Conservation (phyloP, 2,329 filamentous ascomycete genomes). For the Sporothrix brasiliensis region DNA sequence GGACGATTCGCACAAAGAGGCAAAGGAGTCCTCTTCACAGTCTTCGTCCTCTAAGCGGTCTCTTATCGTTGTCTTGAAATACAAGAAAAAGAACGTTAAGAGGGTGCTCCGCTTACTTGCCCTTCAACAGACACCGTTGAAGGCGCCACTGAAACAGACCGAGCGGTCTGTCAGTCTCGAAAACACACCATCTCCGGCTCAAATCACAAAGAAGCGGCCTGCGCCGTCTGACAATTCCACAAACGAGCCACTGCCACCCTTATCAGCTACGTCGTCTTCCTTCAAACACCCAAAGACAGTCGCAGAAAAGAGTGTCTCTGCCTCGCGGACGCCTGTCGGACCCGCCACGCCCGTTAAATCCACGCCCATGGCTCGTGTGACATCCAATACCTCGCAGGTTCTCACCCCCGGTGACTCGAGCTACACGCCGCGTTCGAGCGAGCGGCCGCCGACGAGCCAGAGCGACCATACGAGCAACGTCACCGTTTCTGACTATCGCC, state of each 20-base stretch:
- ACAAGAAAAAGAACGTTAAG: conserved; percentile 53
- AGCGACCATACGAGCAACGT: conserved; percentile 38
- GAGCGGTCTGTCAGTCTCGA: conserved; percentile 52
- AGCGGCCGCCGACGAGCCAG: conserved; percentile 46
- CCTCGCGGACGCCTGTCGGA: conserved; percentile 39
- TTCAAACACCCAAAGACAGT: conserved; percentile 44
- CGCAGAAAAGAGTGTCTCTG: conserved; percentile 46
- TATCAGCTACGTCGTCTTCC: conserved; percentile 35
- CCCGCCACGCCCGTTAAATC: conserved; percentile 58
- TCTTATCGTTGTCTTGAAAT: conserved; percentile 52
- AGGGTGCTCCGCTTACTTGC: conserved; percentile 53
- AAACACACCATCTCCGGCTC: conserved; percentile 43
- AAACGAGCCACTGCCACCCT: conserved; percentile 37
- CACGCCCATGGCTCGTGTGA: conserved; percentile 56
- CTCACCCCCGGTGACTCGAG: conserved; percentile 55
- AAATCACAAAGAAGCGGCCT: conserved; percentile 55
- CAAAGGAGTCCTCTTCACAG: not conserved
- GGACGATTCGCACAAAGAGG: conserved; percentile 27
- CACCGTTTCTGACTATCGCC: conserved; percentile 42
- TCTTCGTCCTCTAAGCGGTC: conserved; percentile 7
- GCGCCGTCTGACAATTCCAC: conserved; percentile 42
- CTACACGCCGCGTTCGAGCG: conserved; percentile 48
- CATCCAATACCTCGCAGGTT: conserved; percentile 57
- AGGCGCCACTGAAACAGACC: conserved; percentile 43
- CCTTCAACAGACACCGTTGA: conserved; percentile 47